Conservation (phyloP, 306 rosid genomes). For the Vigna reflexopilosa region DNA sequence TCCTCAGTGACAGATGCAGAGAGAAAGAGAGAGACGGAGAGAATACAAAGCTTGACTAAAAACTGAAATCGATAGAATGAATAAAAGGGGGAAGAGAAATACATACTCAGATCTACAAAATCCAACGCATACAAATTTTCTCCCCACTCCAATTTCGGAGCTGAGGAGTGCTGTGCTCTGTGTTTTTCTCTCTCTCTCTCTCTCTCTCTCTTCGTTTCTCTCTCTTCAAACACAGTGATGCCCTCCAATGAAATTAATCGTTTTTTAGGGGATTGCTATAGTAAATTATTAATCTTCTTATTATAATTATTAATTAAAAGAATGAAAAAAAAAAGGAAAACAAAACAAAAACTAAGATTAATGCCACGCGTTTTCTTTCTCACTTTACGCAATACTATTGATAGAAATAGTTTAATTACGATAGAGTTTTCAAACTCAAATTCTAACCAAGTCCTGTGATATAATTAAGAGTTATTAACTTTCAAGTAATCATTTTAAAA, state of each 20-base stretch:
- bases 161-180: conserved; percentile 24
- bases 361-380: not conserved
- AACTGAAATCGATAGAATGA: not conserved
- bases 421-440: not conserved
- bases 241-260: conserved; percentile 36
- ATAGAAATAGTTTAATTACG: not conserved
- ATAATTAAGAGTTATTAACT: not conserved
- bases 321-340: not conserved
- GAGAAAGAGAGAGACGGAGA: not conserved
- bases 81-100: not conserved
- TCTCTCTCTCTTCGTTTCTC: conserved; percentile 16
- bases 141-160: conserved; percentile 56
- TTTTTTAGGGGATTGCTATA: not conserved
- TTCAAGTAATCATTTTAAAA: not conserved
- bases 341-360: conserved; percentile 14
- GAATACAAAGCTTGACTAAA: not conserved
- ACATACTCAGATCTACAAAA: conserved; percentile 56
- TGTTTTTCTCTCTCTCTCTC: not conserved
- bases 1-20: conserved; percentile 16
- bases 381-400: not conserved
- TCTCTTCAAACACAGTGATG: conserved; percentile 35
- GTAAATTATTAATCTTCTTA: not conserved
- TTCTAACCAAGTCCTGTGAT: not conserved
- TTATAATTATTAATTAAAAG: not conserved
- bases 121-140: conserved; percentile 43